Evolutionary conservation across 2,329 filamentous ascomycete genomes (phyloP), one percentile per base, ranked within the genome.

Genomic region (Nemania abortiva): DNA sequence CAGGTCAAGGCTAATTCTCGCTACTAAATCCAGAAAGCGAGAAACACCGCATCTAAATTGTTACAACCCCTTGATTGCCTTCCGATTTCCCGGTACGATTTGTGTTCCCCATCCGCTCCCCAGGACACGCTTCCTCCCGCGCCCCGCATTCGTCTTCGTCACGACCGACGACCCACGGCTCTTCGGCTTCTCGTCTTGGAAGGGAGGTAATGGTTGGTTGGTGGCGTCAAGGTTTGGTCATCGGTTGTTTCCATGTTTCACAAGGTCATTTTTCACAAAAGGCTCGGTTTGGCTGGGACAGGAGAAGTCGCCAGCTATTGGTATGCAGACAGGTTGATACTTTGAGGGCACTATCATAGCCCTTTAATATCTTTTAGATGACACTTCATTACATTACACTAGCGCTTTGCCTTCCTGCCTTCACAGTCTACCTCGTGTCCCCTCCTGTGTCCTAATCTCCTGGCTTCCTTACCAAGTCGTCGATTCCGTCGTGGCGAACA

Each of bases 11-110:
- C 76, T 77, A 77, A 77, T 72, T 55, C 71, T 70, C 56, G 70
- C 64, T 58, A 65, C 72, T 62, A 70, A 56, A 52, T 71, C 69
- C 70, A 77, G 76, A 77, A 69, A 77, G 75, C 68, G 76, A 77
- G 66, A 77, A 77, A 64, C 76, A 77, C 66, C 76, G 76, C 24
- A 77, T 77, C 65, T 77, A 74, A 73, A 53, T 64, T 68, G 49
- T 61, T 55, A 64, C 63, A 69, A 60, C 68, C 65, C 65, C 68
- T 67, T 66, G 65, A 74, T 65, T 65, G 60, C 60, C 72, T 61
- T 61, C 69, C 66, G 61, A 65, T 62, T 59, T 57, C 55, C 37
- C 61, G 63, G 56, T 68, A 54, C 66, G 66, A 62, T 67, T 67
- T 62, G 56, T 24, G 60, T 66, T 53, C 55, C 64, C 63, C 45